phyloP scores from a whole-genome alignment of 257 asterid genomes.

The Solanum corneliomulleri region DNA sequence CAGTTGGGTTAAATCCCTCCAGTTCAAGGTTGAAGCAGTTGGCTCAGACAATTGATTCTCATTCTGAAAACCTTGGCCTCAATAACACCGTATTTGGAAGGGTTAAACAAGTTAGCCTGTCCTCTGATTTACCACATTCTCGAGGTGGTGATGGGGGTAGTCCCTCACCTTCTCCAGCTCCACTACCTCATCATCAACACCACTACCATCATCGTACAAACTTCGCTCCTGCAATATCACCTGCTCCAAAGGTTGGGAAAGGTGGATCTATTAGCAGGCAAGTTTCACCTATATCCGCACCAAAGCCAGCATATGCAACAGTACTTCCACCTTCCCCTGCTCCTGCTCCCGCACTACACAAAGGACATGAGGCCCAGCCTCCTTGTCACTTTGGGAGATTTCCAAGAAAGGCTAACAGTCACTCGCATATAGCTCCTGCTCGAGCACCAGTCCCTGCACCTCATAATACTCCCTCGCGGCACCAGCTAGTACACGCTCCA shows the following conservation, averaged over 20 bases:
- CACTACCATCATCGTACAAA: conserved; percentile 25
- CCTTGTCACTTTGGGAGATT: conserved; percentile 48
- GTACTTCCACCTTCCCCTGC: conserved; percentile 32
- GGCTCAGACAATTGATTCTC: conserved; percentile 74
- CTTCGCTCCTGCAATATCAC: conserved; percentile 51
- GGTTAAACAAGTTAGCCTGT: conserved; percentile 91
- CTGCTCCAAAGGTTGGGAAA: conserved; percentile 36
- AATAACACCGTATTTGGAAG: conserved; percentile 87
- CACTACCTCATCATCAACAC: conserved; percentile 32
- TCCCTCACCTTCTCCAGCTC: conserved; percentile 37
- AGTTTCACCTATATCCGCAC: conserved; percentile 24
- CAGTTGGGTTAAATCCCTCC: conserved; percentile 66
- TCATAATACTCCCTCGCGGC: conserved; percentile 28
- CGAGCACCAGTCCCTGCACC: conserved; percentile 50
- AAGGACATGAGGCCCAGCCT: conserved; percentile 33
- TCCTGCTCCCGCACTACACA: conserved; percentile 17
- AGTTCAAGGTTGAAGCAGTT: conserved; percentile 70
- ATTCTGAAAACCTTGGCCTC: conserved; percentile 75
- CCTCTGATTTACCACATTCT: conserved; percentile 63
- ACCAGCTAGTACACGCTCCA: conserved; percentile 14
- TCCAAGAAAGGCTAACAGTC: conserved; percentile 36
- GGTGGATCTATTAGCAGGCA: conserved; percentile 17
- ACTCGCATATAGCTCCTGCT: conserved; percentile 33
- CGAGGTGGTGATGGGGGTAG: conserved; percentile 20
- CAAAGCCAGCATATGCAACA: background rate